Percentiles rank a stretch among this genome's conserved stretches.
Conservation (phyloP, 2,329 filamentous ascomycete genomes). For the Sporothrix globosa region DNA sequence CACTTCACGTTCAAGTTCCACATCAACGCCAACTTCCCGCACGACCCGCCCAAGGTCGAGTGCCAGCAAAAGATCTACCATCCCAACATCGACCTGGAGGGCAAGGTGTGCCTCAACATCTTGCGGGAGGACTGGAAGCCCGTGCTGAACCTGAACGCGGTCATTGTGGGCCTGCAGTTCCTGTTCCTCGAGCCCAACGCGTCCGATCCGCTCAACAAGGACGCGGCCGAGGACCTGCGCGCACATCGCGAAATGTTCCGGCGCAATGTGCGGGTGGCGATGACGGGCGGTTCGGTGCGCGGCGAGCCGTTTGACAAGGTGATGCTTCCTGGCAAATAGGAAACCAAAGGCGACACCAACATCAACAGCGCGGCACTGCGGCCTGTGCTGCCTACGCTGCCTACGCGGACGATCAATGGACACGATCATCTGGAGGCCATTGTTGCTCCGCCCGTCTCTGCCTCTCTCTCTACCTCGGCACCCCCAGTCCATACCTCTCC, state of each 20-base stretch:
- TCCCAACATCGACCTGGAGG: slow-evolving; percentile 96
- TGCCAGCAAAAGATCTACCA: slow-evolving; percentile 99
- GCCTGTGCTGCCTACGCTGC: no score
- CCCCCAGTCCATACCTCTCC: no score
- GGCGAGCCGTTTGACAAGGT: slow-evolving; percentile 78
- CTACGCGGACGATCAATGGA: no score
- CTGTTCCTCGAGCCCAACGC: slow-evolving; percentile 97
- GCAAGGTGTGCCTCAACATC: slow-evolving; percentile 98
- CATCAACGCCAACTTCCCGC: slow-evolving; percentile 93
- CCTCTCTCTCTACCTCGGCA: no score
- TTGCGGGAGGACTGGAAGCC: slow-evolving; percentile 98
- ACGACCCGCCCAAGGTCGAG: slow-evolving; percentile 96
- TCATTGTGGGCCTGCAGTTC: slow-evolving; percentile 97
- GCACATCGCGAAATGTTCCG: slow-evolving; percentile 86
- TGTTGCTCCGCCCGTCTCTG: no score
- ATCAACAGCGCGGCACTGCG: background rate
- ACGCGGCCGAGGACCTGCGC: slow-evolving; percentile 90
- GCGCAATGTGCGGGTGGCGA: slow-evolving; percentile 81
- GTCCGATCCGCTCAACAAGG: slow-evolving; percentile 96
- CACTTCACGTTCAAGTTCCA: slow-evolving; percentile 87
- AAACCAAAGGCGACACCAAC: background rate
- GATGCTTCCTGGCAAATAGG: slow-evolving; percentile 44
- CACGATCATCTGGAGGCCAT: no score
- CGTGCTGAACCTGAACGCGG: slow-evolving; percentile 92
- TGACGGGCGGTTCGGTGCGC: slow-evolving; percentile 78